These are phyloP conservation scores for Aphanomyces stellatus DNA, from an alignment of 352 stramenopile species.

Conservation along the genomic window DNA sequence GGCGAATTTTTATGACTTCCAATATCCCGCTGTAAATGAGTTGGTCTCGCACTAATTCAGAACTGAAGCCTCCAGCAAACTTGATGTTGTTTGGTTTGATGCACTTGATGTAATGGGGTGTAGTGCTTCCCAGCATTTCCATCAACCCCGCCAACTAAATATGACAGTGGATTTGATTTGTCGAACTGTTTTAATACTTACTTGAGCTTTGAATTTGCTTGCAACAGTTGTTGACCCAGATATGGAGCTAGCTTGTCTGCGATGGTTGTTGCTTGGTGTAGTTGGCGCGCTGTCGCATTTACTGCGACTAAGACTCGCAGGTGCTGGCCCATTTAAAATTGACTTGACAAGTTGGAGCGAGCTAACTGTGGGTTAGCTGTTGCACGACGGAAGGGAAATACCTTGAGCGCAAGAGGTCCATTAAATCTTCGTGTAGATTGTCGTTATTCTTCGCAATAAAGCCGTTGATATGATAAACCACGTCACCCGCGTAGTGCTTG, in stretches of 20 bases:
- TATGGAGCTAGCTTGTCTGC: constrained; percentile 14
- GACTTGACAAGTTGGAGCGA: not conserved
- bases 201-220: constrained; percentile 17
- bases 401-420: constrained; percentile 65
- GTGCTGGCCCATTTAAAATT: not conserved
- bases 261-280: constrained; percentile 11
- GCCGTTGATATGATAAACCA: constrained; percentile 71
- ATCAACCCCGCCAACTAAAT: constrained; percentile 76
- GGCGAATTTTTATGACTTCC: constrained; percentile 87
- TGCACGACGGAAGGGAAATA: not conserved
- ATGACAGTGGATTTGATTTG: not conserved
- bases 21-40: constrained; percentile 89
- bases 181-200: constrained; percentile 1
- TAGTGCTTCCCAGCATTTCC: constrained; percentile 76
- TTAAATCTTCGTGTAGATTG: constrained; percentile 81
- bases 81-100: constrained; percentile 94
- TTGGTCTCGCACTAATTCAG: constrained; percentile 82
- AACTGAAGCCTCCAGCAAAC: constrained; percentile 83
- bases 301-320: too few relatives aligned
- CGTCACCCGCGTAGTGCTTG: constrained; percentile 74
- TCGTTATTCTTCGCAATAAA: constrained; percentile 87
- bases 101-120: constrained; percentile 92
- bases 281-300: not conserved
- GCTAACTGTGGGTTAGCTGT: too few relatives aligned
- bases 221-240: constrained; percentile 14